These are phyloP conservation scores for Umbilicus rupestris DNA, from an alignment of 164 flowering plant genomes.

Conservation along the genomic window DNA sequence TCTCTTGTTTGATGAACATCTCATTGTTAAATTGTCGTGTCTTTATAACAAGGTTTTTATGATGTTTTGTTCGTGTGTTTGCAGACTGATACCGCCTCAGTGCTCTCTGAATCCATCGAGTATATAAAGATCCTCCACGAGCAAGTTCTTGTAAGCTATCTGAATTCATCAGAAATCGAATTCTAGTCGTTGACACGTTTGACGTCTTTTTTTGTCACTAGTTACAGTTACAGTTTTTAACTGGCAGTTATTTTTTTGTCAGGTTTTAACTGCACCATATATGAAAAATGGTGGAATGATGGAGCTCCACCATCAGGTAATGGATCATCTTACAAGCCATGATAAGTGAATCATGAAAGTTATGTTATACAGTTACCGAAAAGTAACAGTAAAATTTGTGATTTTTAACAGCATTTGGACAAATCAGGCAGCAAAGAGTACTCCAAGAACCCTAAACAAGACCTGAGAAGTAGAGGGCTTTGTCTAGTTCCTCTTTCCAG, in stretches of 20 bases:
- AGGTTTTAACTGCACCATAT: conserved; percentile 61
- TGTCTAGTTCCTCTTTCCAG: conserved; percentile 68
- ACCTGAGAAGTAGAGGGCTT: conserved; percentile 60
- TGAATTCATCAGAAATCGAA: too few species aligned
- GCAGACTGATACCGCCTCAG: conserved; percentile 61
- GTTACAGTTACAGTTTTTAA: background rate
- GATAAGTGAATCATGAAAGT: background rate
- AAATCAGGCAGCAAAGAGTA: conserved; percentile 25
- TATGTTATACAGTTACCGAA: too few species aligned
- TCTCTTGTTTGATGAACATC: background rate
- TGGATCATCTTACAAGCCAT: background rate
- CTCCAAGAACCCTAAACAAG: conserved; percentile 38
- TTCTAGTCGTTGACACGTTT: too few species aligned
- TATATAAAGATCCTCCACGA: conserved; percentile 83
- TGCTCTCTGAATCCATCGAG: conserved; percentile 70
- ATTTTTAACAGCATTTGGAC: conserved; percentile 28
- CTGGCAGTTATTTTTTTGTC: background rate
- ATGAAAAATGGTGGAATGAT: conserved; percentile 57
- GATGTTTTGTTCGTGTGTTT: background rate
- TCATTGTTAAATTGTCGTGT: too few species aligned
- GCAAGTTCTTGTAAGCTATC: conserved; percentile 61
- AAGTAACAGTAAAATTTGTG: background rate
- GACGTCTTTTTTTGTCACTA: too few species aligned
- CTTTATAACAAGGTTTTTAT: too few species aligned
- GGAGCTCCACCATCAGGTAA: conserved; percentile 18